Evolutionary conservation across 179 eudicot species (phyloP).

Genomic region (Heliamphora ciliata): DNA sequence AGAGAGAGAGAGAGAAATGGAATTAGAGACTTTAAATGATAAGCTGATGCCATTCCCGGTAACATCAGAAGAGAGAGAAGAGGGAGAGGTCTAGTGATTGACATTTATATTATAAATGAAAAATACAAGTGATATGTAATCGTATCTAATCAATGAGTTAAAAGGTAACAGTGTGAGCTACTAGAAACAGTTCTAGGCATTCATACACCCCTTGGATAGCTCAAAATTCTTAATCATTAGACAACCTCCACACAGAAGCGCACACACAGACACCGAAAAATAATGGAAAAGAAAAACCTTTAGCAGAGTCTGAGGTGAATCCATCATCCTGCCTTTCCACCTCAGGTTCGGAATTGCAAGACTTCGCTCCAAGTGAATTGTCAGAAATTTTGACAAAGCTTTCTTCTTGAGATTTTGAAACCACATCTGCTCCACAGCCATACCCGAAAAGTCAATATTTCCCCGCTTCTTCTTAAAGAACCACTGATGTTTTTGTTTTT

Average conservation of each 20-base stretch:
- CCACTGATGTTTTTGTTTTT: too few relatives aligned
- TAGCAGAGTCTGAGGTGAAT: conserved; percentile 15
- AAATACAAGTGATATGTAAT: background rate
- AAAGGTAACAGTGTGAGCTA: background rate
- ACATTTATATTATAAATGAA: background rate
- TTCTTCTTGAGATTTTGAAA: conserved; percentile 24
- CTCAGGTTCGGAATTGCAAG: conserved; percentile 18
- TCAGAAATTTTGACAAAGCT: conserved; percentile 15
- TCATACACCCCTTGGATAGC: background rate
- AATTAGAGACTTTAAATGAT: background rate
- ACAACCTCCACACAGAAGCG: background rate
- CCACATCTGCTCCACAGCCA: conserved; percentile 18
- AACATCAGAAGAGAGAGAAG: conserved; percentile 1
- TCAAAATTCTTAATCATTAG: background rate
- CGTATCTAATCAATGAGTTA: background rate
- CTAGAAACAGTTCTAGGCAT: background rate
- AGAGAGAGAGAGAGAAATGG: background rate
- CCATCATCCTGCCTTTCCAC: conserved; percentile 21
- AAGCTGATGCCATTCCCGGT: background rate
- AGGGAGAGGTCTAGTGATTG: background rate
- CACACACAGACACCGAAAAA: background rate
- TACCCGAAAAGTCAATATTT: too few relatives aligned
- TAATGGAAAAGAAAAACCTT: conserved; percentile 8
- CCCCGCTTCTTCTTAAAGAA: too few relatives aligned
- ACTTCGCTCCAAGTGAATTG: conserved; percentile 17